phyloP scores from a whole-genome alignment of 306 rosid genomes.

The Chamaecrista fasciculata region DNA sequence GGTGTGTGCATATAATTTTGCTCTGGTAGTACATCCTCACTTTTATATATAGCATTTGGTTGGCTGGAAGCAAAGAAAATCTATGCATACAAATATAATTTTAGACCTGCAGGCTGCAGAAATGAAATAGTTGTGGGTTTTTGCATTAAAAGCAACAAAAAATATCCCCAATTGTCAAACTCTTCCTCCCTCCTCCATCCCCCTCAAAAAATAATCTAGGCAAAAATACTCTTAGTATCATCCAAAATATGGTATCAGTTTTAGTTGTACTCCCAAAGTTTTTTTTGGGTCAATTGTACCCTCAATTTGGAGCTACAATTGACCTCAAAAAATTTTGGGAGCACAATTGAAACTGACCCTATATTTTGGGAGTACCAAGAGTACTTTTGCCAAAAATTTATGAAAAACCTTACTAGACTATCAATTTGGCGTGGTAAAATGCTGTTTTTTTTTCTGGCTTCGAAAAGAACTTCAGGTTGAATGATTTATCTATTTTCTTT shows the following conservation, averaged over 20 bases:
- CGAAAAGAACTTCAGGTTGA: background rate
- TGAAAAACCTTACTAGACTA: background rate
- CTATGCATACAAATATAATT: background rate
- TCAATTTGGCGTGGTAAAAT: background rate
- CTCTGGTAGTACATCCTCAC: background rate
- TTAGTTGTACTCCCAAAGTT: no score
- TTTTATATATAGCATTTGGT: background rate
- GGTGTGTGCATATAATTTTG: background rate
- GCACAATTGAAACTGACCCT: no score
- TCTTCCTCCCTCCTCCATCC: no score
- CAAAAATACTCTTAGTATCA: no score
- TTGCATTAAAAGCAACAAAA: background rate
- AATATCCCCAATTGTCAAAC: background rate
- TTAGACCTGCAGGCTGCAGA: background rate
- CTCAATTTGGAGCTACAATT: no score
- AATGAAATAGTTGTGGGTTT: background rate
- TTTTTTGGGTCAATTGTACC: no score
- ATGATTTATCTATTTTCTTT: background rate
- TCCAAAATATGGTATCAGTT: no score
- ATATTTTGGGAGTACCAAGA: no score
- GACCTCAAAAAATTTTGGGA: no score
- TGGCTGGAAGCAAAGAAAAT: background rate
- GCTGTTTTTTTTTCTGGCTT: background rate
- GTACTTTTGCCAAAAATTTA: no score
- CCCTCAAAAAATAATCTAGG: no score